phyloP scores from a whole-genome alignment of 192 early-diverging fungal species.

The Coemansia sp. region DNA sequence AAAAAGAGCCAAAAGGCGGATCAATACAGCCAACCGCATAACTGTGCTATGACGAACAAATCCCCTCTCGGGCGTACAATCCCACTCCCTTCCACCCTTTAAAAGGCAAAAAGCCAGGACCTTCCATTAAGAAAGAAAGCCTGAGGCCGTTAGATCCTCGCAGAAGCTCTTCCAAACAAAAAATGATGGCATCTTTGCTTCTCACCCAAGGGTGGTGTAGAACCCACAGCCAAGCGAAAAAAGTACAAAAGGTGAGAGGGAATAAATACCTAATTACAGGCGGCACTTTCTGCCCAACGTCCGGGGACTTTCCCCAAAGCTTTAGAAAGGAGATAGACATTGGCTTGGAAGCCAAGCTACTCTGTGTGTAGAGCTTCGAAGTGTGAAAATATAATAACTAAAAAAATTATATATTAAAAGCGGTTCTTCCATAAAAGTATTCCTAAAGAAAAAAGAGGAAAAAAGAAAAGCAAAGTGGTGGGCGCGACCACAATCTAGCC shows the following conservation, averaged over 20 bases:
- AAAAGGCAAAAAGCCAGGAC: slow-evolving; percentile 1
- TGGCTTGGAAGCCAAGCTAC: slow-evolving; percentile 6
- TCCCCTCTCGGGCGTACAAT: slow-evolving; percentile 1
- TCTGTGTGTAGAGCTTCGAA: slow-evolving; percentile 56
- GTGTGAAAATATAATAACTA: slow-evolving; percentile 22
- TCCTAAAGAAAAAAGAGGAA: slow-evolving; percentile 36
- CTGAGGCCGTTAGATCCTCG: slow-evolving; percentile 1
- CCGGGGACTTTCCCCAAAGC: slow-evolving; percentile 61
- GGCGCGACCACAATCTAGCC: not conserved
- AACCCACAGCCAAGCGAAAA: slow-evolving; percentile 3
- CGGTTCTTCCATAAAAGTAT: slow-evolving; percentile 59
- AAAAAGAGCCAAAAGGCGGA: not conserved
- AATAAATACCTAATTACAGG: slow-evolving; percentile 56
- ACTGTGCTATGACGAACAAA: slow-evolving; percentile 60
- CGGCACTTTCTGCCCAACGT: slow-evolving; percentile 59
- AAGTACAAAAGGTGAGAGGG: slow-evolving; percentile 1
- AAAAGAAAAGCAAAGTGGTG: not conserved
- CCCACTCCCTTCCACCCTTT: not conserved
- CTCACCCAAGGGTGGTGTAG: slow-evolving; percentile 9
- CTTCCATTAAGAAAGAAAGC: slow-evolving; percentile 9
- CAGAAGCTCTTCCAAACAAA: slow-evolving; percentile 34
- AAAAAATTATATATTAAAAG: slow-evolving; percentile 33
- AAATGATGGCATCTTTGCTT: slow-evolving; percentile 25
- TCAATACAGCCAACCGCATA: slow-evolving; percentile 46
- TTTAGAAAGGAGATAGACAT: slow-evolving; percentile 16